Conservation (phyloP, 2,329 filamentous ascomycete species). For the Pseudogymnoascus sp. region DNA sequence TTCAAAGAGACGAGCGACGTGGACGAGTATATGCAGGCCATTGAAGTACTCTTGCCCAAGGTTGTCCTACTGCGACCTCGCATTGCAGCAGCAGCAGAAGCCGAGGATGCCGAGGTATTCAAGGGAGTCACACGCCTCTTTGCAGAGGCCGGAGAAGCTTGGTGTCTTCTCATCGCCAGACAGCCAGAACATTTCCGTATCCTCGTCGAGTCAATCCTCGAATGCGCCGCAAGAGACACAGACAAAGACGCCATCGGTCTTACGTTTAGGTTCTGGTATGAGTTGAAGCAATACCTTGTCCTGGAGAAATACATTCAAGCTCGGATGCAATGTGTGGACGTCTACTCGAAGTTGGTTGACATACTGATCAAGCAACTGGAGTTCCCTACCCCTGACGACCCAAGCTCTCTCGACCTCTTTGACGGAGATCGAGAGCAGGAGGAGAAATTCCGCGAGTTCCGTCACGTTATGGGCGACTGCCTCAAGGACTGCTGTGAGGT, state of each 20-base stretch:
- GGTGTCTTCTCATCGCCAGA: constrained; percentile 85
- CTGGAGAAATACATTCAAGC: constrained; percentile 83
- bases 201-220: constrained; percentile 83
- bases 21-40: constrained; percentile 76
- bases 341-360: constrained; percentile 86
- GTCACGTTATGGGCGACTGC: constrained; percentile 95
- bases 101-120: constrained; percentile 78
- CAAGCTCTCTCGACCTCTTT: constrained; percentile 75
- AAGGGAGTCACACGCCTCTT: constrained; percentile 87
- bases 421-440: constrained; percentile 93
- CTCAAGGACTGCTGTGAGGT: constrained; percentile 96
- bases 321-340: constrained; percentile 64
- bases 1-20: constrained; percentile 89
- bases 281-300: constrained; percentile 92
- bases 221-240: constrained; percentile 78
- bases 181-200: constrained; percentile 73
- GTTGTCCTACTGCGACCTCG: constrained; percentile 69
- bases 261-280: constrained; percentile 97
- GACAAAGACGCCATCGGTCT: constrained; percentile 87
- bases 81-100: constrained; percentile 64
- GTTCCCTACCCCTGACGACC: constrained; percentile 67
- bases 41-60: constrained; percentile 73
- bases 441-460: constrained; percentile 93
- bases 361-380: constrained; percentile 86
- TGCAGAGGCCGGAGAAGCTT: constrained; percentile 85